phyloP scores from a whole-genome alignment of 192 early-diverging fungal species.

The Coemansia sp. region DNA sequence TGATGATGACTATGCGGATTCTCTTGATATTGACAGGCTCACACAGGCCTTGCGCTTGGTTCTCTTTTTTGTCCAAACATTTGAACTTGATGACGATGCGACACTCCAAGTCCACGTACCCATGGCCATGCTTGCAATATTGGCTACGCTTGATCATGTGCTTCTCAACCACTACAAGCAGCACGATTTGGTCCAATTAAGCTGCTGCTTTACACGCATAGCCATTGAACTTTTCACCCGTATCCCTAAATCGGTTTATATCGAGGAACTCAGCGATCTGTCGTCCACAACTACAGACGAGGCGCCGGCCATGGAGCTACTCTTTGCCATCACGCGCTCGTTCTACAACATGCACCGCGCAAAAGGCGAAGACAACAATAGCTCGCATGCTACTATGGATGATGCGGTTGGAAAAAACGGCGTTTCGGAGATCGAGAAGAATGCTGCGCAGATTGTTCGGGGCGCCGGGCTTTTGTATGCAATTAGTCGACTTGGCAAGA shows the following conservation, averaged over 20 bases:
- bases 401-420: not conserved
- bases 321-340: conserved; percentile 27
- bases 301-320: not conserved
- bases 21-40: not conserved
- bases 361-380: not conserved
- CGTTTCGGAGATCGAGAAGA: conserved; percentile 16
- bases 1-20: conserved; percentile 19
- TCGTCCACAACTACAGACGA: not conserved
- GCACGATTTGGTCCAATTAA: conserved; percentile 1
- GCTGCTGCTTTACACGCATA: conserved; percentile 44
- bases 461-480: conserved; percentile 36
- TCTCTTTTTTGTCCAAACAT: conserved; percentile 69
- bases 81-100: conserved; percentile 83
- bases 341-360: conserved; percentile 34
- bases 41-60: conserved; percentile 60
- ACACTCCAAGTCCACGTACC: conserved; percentile 81
- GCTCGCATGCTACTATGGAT: not conserved
- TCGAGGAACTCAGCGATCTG: conserved; percentile 1
- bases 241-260: conserved; percentile 37
- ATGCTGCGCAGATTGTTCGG: conserved; percentile 28
- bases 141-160: conserved; percentile 38
- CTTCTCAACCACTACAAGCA: conserved; percentile 6
- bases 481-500: conserved; percentile 26
- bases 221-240: conserved; percentile 49
- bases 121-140: conserved; percentile 63